Conservation (phyloP, 2,329 filamentous ascomycete genomes). For the Aspergillus sp. region DNA sequence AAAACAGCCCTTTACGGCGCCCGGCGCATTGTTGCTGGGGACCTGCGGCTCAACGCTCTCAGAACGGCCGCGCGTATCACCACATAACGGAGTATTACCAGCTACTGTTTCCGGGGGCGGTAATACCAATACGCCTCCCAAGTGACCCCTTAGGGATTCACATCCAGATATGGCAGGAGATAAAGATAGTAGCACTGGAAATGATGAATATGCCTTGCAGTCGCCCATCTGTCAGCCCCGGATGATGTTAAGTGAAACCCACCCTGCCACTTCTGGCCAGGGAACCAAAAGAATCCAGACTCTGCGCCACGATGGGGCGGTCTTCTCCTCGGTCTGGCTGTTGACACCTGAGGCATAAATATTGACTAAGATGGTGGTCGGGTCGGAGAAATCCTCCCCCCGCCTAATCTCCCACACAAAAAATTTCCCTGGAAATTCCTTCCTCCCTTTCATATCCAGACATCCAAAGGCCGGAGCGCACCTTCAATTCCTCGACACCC, state of each 20-base stretch:
- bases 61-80: too few species aligned
- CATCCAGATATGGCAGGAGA: neutral
- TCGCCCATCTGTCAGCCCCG: too few species aligned
- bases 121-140: neutral
- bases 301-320: neutral
- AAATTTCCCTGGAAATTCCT: constrained; percentile 1
- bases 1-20: neutral
- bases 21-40: neutral
- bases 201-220: neutral
- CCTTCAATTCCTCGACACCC: neutral
- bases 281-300: neutral
- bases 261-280: neutral
- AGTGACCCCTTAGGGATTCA: neutral
- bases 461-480: constrained; percentile 30
- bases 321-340: neutral
- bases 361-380: neutral
- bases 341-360: neutral
- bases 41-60: neutral
- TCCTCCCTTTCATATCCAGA: constrained; percentile 5
- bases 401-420: neutral
- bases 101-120: neutral
- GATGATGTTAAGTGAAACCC: too few species aligned
- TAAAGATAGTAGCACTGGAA: neutral
- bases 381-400: neutral
- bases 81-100: too few species aligned